These are phyloP conservation scores for Tolypocladium album DNA, from an alignment of 2,329 filamentous ascomycete species.

Conservation along the genomic window DNA sequence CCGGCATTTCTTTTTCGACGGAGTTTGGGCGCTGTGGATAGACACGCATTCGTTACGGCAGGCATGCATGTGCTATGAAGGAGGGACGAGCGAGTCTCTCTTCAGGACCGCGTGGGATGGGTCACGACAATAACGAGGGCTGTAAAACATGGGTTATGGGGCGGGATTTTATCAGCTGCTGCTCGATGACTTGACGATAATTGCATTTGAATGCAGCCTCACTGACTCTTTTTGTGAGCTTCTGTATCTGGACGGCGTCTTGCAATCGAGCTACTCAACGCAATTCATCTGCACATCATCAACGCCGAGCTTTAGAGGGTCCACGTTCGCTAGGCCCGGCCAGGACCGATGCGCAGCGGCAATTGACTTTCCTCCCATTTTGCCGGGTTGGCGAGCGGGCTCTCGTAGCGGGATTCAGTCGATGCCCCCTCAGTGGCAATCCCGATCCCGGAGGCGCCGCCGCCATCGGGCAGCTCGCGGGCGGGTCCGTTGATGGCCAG, in stretches of 20 bases:
- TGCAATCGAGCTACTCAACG: background rate
- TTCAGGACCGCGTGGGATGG: background rate
- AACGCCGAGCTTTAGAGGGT: background rate
- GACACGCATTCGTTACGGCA: conserved; percentile 12
- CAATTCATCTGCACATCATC: background rate
- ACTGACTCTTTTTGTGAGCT: background rate
- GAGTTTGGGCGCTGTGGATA: conserved; percentile 16
- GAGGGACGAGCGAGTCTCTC: conserved; percentile 6
- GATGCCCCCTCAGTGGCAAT: background rate
- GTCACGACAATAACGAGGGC: background rate
- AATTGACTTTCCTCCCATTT: background rate
- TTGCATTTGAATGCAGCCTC: background rate
- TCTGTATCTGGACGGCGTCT: background rate
- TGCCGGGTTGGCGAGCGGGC: background rate
- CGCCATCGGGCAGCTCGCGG: background rate
- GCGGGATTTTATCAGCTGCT: background rate
- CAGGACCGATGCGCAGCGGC: background rate
- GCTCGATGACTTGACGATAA: background rate
- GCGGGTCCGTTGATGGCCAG: background rate
- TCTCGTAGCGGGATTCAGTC: background rate
- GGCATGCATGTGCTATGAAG: conserved; percentile 7
- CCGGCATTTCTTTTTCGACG: conserved; percentile 6
- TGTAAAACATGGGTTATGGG: background rate
- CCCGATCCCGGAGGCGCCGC: background rate
- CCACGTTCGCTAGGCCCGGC: no score